Evolutionary conservation across 2,329 filamentous ascomycete genomes (phyloP), one percentile per base, ranked within the genome.

Genomic region (Berkeleyomyces rouxiae): DNA sequence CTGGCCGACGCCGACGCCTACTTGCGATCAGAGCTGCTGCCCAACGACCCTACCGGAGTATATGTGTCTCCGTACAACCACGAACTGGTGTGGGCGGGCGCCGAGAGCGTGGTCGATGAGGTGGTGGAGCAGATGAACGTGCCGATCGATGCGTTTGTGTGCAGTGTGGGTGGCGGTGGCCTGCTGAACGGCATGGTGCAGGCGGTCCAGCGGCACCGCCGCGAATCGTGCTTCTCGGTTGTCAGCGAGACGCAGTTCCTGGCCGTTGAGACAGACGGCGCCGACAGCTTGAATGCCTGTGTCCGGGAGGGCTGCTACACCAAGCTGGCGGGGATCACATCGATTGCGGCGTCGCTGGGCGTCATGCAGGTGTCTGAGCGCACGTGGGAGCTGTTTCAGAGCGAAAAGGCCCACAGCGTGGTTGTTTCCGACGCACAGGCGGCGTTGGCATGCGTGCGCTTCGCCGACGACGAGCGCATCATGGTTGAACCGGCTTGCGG

Each of bases 401-500:
- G 53, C 33, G 64, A 49, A 23, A 74, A 76, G 31, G 68, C 71
- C 36, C 68, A 70, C 64, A 74, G 73, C 66, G 63, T 73, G 6
- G 71, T 74, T 59, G 72, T 76, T 33, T 68, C 69, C 3, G 74
- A 76, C 59, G 84, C 83, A 3, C 88, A 93, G 69, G 91, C 92
- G 0, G 89, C 88, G 23, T 81, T 85, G 73, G 90, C 85, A 2
- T 87, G 86, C 61, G 83, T 86, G 69, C 78, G 82, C 33, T 84
- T 96, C 66, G 85, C 88, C 7, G 87, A 96, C 67, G 90, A 95
- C 65, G 88, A 91, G 68, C 77, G 87, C 36, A 74, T 92, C 63
- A 76, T 96, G 63, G 88, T 96, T 2, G 92, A 97, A 75, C 77
- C 86, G 43, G 84, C 90, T 0, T 96, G 92, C 71, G 90, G 91